These are phyloP conservation scores for Papilionanthe hybrid DNA, from an alignment of 116 monocot species.

Conservation along the genomic window DNA sequence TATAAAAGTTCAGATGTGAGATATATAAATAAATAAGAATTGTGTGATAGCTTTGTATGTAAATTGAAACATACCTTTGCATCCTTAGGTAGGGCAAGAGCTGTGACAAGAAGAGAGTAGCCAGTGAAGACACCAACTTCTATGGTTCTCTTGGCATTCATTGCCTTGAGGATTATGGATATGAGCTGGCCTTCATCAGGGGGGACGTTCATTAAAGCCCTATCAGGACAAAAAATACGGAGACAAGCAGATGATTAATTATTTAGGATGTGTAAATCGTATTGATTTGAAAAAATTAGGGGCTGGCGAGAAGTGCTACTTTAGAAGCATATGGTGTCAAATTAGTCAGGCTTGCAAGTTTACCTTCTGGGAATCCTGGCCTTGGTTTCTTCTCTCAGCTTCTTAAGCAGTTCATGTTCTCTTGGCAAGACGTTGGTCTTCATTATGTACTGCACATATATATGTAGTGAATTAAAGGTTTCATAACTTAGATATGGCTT, in stretches of 20 bases:
- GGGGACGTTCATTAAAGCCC: constrained; percentile 14
- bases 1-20: too few species aligned
- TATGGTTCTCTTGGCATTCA: constrained; percentile 25
- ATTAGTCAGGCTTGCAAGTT: background rate
- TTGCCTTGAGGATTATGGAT: constrained; percentile 15
- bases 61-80: constrained; percentile 10
- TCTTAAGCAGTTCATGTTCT: constrained; percentile 36
- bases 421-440: constrained; percentile 30
- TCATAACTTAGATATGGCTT: too few species aligned
- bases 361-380: constrained; percentile 1
- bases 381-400: constrained; percentile 21
- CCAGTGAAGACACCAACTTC: constrained; percentile 25
- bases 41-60: too few species aligned
- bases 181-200: constrained; percentile 24
- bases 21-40: too few species aligned
- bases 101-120: constrained; percentile 25
- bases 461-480: background rate
- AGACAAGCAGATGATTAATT: background rate
- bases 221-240: background rate
- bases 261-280: background rate
- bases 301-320: background rate
- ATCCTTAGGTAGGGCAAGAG: constrained; percentile 24
- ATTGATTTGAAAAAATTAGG: background rate
- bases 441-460: constrained; percentile 22
- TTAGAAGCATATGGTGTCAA: background rate